Evolutionary conservation across 768 basidiomycete genomes (phyloP).

Genomic region (Russula dissimulans): DNA sequence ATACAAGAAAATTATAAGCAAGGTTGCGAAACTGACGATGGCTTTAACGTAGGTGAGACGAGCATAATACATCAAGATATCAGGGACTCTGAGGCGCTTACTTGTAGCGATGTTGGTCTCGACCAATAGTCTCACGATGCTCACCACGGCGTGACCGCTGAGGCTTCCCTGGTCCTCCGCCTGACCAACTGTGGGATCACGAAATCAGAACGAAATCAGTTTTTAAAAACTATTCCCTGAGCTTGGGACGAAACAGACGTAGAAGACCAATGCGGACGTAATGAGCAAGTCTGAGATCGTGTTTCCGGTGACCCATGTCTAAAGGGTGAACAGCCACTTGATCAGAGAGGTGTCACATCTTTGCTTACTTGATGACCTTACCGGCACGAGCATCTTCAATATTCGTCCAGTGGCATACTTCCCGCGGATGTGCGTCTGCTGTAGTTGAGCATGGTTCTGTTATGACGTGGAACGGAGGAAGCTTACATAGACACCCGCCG

Average conservation of each 20-base stretch:
- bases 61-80: no score
- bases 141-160: constrained; percentile 9
- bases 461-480: not conserved
- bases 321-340: not conserved
- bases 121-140: constrained; percentile 21
- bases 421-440: not conserved
- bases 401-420: not conserved
- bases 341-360: no score
- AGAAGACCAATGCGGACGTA: not conserved
- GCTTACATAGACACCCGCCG: not conserved
- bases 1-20: no score
- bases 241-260: not conserved
- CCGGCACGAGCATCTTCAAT: not conserved
- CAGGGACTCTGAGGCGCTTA: no score
- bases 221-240: no score
- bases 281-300: constrained; percentile 1
- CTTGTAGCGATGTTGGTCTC: constrained; percentile 19
- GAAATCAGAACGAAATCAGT: not conserved
- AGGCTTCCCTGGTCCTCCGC: not conserved
- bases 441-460: not conserved
- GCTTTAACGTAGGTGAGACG: no score
- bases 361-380: not conserved
- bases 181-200: not conserved
- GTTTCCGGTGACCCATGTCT: constrained; percentile 9
- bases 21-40: no score